Evolutionary conservation across 2,329 filamentous ascomycete genomes (phyloP).

Genomic region (Alternaria viburni): DNA sequence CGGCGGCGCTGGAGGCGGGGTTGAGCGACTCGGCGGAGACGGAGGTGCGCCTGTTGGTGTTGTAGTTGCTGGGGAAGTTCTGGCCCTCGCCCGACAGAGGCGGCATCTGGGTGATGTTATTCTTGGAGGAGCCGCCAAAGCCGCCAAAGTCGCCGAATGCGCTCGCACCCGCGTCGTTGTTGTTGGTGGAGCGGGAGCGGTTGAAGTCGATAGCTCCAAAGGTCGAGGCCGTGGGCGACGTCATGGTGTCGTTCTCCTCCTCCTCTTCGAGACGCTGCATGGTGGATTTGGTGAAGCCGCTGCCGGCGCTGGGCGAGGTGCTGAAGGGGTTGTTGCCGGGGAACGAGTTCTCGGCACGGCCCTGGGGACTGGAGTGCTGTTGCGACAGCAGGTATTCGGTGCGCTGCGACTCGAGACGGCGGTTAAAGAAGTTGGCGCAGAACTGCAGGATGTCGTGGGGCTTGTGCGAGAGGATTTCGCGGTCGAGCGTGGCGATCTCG

Average conservation of each 20-base stretch:
- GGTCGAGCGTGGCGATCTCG: conserved; percentile 68
- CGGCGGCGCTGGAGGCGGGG: conserved; percentile 79
- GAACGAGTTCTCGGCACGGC: conserved; percentile 71
- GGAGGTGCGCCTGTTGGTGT: conserved; percentile 89
- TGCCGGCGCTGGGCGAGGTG: conserved; percentile 44
- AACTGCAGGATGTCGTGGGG: conserved; percentile 72
- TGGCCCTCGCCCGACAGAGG: conserved; percentile 63
- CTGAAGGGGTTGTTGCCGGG: conserved; percentile 82
- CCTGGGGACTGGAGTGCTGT: conserved; percentile 53
- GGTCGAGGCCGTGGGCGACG: conserved; percentile 69
- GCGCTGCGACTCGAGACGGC: conserved; percentile 70
- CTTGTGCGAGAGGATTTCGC: conserved; percentile 64
- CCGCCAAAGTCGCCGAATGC: conserved; percentile 49
- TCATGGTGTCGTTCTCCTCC: conserved; percentile 77
- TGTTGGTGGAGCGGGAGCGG: conserved; percentile 39
- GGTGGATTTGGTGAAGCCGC: conserved; percentile 53
- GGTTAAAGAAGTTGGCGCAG: conserved; percentile 72
- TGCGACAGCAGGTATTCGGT: conserved; percentile 60
- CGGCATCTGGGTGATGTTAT: conserved; percentile 48
- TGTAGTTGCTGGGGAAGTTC: conserved; percentile 89
- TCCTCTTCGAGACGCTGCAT: conserved; percentile 77
- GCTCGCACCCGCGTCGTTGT: conserved; percentile 50
- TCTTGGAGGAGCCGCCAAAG: conserved; percentile 39
- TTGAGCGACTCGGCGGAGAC: conserved; percentile 97
- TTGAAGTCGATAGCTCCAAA: conserved; percentile 53